These are phyloP conservation scores for Fusarium buharicum DNA, from an alignment of 2,329 filamentous ascomycete species.

Conservation along the genomic window DNA sequence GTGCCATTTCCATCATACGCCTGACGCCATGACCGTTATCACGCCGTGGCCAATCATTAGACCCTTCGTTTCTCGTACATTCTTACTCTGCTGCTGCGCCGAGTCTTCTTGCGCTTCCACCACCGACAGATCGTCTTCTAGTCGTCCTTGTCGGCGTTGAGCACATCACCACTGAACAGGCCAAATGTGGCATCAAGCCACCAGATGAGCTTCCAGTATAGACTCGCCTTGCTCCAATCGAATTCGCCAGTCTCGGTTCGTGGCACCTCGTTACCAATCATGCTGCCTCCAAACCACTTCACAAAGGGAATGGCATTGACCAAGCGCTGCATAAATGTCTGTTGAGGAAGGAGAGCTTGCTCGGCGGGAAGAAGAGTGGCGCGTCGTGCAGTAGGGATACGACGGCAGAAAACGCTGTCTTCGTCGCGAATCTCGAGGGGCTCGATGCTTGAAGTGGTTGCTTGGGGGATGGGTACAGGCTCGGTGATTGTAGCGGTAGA, in stretches of 20 bases:
- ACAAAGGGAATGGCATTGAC: conserved; percentile 74
- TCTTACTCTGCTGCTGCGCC: conserved; percentile 7
- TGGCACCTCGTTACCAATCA: conserved; percentile 81
- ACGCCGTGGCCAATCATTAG: conserved; percentile 40
- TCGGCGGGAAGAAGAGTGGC: conserved; percentile 74
- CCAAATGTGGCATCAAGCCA: conserved; percentile 69
- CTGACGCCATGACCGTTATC: conserved; percentile 43
- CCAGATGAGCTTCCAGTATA: conserved; percentile 75
- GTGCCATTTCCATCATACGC: conserved; percentile 38
- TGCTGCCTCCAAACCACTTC: conserved; percentile 75
- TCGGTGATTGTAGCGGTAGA: conserved; percentile 61
- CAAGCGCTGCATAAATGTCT: conserved; percentile 71
- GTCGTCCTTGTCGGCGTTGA: conserved; percentile 68
- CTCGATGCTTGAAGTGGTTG: conserved; percentile 41
- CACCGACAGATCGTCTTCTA: conserved; percentile 44
- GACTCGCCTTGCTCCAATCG: conserved; percentile 74
- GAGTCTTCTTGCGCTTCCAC: conserved; percentile 14
- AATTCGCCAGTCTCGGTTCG: conserved; percentile 78
- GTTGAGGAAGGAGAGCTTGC: conserved; percentile 76
- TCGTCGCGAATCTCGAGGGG: conserved; percentile 47
- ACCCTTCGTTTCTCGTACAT: conserved; percentile 45
- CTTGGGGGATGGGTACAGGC: conserved; percentile 26
- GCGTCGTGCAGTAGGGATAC: conserved; percentile 73
- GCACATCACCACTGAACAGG: conserved; percentile 68
- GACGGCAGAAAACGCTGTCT: conserved; percentile 64